A percentile compares a stretch with the other conserved stretches of the same genome.
Conservation (phyloP, 1,139 yeast species). For the Arxiozyma slooffiae region DNA sequence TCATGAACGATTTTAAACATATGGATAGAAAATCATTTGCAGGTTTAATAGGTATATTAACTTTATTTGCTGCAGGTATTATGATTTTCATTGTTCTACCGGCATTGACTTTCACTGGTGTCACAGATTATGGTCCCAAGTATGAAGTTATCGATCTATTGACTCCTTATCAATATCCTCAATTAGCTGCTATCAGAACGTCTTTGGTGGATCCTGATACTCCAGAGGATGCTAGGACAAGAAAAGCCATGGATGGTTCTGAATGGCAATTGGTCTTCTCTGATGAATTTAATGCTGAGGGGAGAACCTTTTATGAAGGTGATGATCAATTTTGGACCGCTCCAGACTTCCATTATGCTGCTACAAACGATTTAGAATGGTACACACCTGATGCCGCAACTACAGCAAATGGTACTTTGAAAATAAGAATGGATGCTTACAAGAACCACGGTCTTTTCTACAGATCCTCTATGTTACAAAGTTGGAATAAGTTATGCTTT, state of each 20-base stretch:
- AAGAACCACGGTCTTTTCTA: constrained; percentile 62
- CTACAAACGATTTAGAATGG: constrained; percentile 81
- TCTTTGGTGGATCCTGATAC: constrained; percentile 69
- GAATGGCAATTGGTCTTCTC: constrained; percentile 64
- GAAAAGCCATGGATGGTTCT: constrained; percentile 44
- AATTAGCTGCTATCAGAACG: constrained; percentile 52
- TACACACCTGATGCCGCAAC: constrained; percentile 74
- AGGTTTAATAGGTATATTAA: constrained; percentile 49
- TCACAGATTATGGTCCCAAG: constrained; percentile 29
- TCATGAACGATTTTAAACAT: constrained; percentile 47
- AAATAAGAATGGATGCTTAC: constrained; percentile 60
- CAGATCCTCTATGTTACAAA: constrained; percentile 76
- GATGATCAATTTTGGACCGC: constrained; percentile 82
- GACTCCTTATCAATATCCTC: constrained; percentile 50
- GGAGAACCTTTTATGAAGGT: constrained; percentile 72
- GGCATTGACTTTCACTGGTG: constrained; percentile 65
- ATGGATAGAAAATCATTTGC: constrained; percentile 52
- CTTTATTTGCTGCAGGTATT: constrained; percentile 49
- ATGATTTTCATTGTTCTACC: constrained; percentile 64
- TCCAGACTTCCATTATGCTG: constrained; percentile 65
- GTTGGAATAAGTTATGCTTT: constrained; percentile 77
- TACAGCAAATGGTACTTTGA: constrained; percentile 57
- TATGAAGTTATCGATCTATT: constrained; percentile 35
- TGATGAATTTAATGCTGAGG: constrained; percentile 76
- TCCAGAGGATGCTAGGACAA: constrained; percentile 44